Base-by-base conservation (phyloP, 306 rosid species). In the Urtica urens region DNA sequence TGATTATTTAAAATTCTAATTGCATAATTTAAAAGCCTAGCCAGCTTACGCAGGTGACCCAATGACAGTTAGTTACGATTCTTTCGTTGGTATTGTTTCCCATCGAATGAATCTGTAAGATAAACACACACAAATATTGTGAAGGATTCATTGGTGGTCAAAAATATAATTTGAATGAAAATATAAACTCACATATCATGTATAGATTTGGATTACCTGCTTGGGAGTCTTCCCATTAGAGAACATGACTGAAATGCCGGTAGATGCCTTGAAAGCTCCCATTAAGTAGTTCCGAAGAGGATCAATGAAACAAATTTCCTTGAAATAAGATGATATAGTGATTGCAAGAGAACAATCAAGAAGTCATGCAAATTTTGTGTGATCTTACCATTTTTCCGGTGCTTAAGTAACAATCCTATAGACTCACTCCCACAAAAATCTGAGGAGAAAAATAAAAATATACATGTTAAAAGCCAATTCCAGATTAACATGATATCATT, bases 181-280 rank as follows among this genome's bases (percentile, higher is more conserved):
- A n/a, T n/a, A n/a, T n/a, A n/a, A 3, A 43, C 3, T 14, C 0
- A 29, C 2, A 19, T 10, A 5, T 17, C 33, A 38, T 6, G 1
- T 7, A 2, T 46, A 20, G 18, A 33, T 7, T n/a, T n/a, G n/a
- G n/a, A 12, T 17, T 61, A 85, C 99, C 99, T 92, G 99, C 76
- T 85, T 92, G 2, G 96, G 87, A 42, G 67, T 92, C 66, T 92
- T 92, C 10, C 85, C 99, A 73, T 92, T 96, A 3, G 71, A 30
- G 53, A 92, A 79, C 35, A 94, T 57, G 62, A 92, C 71, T 50
- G 93, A 64, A 46, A 92, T 71, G 67, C 72, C 77, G 58, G 94
- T 81, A 18, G 99, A 82, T 35, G 99, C 96, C 75, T 92, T 92
- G 87, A 92, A 92, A 66, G 99, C 99, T 78, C 96, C 99, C 28